Evolutionary conservation across 2,329 filamentous ascomycete species (phyloP).

Genomic region (Podosphaera fusca): DNA sequence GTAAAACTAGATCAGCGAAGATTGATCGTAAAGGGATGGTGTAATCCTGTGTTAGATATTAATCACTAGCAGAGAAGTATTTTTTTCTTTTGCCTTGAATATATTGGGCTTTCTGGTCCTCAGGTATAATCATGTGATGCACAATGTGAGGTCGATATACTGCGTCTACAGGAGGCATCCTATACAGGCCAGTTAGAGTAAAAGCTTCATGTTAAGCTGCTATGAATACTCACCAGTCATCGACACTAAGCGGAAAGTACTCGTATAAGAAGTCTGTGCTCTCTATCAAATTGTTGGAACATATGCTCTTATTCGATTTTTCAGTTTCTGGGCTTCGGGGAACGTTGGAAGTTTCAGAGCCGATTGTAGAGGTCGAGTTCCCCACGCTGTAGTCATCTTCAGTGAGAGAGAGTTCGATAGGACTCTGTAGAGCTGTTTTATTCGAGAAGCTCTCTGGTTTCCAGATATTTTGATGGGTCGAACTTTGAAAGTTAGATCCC

Average conservation of each 20-base stretch:
- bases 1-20: too few species aligned
- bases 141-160: slow-evolving; percentile 84
- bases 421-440: slow-evolving; percentile 5
- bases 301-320: slow-evolving; percentile 14
- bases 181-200: slow-evolving; percentile 16
- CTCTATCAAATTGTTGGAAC: slow-evolving; percentile 40
- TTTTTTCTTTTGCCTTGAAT: slow-evolving; percentile 42
- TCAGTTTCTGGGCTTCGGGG: slow-evolving; percentile 5
- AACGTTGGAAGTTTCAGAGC: slow-evolving; percentile 1
- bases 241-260: slow-evolving; percentile 76
- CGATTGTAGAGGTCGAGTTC: not conserved
- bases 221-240: slow-evolving; percentile 43
- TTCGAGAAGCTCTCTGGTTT: slow-evolving; percentile 5
- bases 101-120: slow-evolving; percentile 47
- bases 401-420: slow-evolving; percentile 14
- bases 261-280: slow-evolving; percentile 73
- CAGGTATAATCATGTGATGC: slow-evolving; percentile 56
- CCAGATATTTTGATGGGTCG: slow-evolving; percentile 10
- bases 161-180: slow-evolving; percentile 70
- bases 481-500: too few species aligned
- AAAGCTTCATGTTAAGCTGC: not conserved
- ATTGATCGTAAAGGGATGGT: too few species aligned
- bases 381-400: slow-evolving; percentile 11
- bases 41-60: not conserved
- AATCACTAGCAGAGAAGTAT: slow-evolving; percentile 43